phyloP scores from a whole-genome alignment of 2,329 filamentous ascomycete genomes.

The Ophiostoma quercus region DNA sequence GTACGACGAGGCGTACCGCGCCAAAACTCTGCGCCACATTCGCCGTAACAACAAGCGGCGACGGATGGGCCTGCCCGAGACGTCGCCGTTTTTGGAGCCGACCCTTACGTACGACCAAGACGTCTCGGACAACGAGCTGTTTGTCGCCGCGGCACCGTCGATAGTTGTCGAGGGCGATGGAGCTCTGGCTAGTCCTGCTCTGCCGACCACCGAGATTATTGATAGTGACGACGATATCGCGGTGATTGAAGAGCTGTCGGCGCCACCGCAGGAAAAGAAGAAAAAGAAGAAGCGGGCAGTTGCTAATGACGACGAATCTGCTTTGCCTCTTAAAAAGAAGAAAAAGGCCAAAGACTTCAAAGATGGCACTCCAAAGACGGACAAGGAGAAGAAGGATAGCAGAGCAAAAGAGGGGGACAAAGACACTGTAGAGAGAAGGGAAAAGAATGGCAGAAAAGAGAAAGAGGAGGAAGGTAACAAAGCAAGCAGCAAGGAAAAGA shows the following conservation, averaged over 20 bases:
- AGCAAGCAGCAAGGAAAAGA: neutral
- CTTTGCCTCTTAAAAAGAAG: neutral
- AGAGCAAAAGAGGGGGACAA: neutral
- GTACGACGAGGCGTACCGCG: conserved; percentile 33
- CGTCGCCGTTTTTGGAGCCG: conserved; percentile 26
- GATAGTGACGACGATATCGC: conserved; percentile 1
- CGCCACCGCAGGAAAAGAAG: conserved; percentile 4
- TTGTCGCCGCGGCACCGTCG: neutral
- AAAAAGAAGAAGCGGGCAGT: conserved; percentile 14
- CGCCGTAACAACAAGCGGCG: conserved; percentile 43
- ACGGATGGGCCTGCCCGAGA: conserved; percentile 36
- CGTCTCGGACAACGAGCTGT: neutral
- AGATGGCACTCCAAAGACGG: neutral
- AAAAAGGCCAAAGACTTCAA: neutral
- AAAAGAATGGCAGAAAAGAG: neutral
- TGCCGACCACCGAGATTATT: neutral
- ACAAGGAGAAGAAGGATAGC: neutral
- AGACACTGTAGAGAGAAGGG: neutral
- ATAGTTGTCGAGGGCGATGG: neutral
- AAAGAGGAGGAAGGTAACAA: neutral
- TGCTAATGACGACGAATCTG: neutral
- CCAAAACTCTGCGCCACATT: conserved; percentile 31
- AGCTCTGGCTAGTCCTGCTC: neutral
- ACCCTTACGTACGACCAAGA: neutral
- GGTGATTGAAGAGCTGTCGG: conserved; percentile 5